These are phyloP conservation scores for Obba rivulosa DNA, from an alignment of 768 basidiomycete genomes.

Conservation along the genomic window DNA sequence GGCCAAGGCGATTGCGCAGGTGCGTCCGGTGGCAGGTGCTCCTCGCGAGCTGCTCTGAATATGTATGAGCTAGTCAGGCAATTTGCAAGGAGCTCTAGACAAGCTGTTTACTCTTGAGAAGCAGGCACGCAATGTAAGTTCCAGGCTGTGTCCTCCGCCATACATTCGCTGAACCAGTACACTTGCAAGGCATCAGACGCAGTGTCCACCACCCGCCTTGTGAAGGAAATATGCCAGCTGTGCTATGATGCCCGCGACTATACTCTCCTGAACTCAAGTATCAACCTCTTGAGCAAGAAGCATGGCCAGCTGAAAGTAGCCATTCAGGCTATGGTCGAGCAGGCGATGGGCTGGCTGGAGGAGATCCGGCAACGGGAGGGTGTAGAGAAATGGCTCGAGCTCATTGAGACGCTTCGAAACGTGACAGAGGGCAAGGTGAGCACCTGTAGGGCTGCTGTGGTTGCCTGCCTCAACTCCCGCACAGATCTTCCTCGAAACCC, in stretches of 20 bases:
- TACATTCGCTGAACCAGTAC: not conserved
- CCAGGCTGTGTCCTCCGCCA: not conserved
- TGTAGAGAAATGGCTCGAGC: slow-evolving; percentile 72
- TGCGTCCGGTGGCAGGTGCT: slow-evolving; percentile 28
- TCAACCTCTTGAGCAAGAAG: slow-evolving; percentile 80
- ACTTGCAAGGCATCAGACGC: slow-evolving; percentile 79
- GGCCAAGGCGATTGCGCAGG: slow-evolving; percentile 64
- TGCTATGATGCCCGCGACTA: slow-evolving; percentile 71
- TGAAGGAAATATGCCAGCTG: slow-evolving; percentile 65
- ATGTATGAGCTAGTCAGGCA: slow-evolving; percentile 53
- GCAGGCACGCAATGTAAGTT: slow-evolving; percentile 86
- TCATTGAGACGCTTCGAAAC: slow-evolving; percentile 82
- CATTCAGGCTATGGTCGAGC: slow-evolving; percentile 89
- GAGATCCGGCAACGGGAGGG: slow-evolving; percentile 67
- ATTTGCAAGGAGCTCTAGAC: slow-evolving; percentile 83
- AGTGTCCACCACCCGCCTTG: slow-evolving; percentile 83
- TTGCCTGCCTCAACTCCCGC: too few species aligned
- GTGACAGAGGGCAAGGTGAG: slow-evolving; percentile 96
- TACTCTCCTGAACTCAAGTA: slow-evolving; percentile 61
- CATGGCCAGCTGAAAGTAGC: slow-evolving; percentile 94
- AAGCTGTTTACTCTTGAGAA: slow-evolving; percentile 88
- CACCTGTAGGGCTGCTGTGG: not conserved
- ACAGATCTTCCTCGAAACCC: slow-evolving; percentile 95
- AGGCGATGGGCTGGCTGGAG: slow-evolving; percentile 75
- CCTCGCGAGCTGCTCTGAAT: not conserved